These are phyloP conservation scores for Calamus simplicifolius DNA, from an alignment of 176 grass and related monocot genomes.

Conservation along the genomic window DNA sequence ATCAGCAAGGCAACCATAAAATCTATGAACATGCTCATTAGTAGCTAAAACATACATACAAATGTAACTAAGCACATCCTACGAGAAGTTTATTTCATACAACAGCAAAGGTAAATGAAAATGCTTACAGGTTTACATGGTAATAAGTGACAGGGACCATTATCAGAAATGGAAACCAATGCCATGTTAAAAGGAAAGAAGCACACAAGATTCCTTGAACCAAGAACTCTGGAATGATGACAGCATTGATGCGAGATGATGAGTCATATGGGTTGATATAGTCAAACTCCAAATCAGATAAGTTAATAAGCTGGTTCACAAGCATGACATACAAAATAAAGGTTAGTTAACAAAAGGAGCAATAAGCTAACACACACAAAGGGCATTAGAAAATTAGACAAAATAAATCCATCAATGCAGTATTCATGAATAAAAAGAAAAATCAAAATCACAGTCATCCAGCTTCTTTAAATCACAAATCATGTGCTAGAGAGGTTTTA, in stretches of 20 bases:
- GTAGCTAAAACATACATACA: no score
- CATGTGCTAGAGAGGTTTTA: no score
- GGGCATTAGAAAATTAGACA: no score
- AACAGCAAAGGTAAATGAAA: neutral
- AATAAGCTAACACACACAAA: neutral
- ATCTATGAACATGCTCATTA: neutral
- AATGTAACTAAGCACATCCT: neutral
- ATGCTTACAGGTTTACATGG: conserved; percentile 78
- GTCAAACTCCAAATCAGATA: conserved; percentile 93
- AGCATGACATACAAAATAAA: conserved; percentile 23
- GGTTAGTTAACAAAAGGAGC: conserved; percentile 9
- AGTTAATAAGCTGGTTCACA: conserved; percentile 63
- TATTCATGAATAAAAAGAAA: no score
- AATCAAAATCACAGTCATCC: no score
- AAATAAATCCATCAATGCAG: no score
- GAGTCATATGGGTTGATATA: conserved; percentile 97
- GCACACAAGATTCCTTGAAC: conserved; percentile 59
- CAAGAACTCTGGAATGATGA: conserved; percentile 58
- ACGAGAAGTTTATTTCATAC: conserved; percentile 10
- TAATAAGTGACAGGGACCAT: conserved; percentile 81
- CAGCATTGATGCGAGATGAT: conserved; percentile 71
- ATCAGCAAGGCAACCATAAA: no score
- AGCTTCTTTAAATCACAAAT: no score
- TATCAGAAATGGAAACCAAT: conserved; percentile 84
- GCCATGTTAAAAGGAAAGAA: conserved; percentile 62